Evolutionary conservation across 2,329 filamentous ascomycete species (phyloP).

Genomic region (Leptoxyphium fumago): DNA sequence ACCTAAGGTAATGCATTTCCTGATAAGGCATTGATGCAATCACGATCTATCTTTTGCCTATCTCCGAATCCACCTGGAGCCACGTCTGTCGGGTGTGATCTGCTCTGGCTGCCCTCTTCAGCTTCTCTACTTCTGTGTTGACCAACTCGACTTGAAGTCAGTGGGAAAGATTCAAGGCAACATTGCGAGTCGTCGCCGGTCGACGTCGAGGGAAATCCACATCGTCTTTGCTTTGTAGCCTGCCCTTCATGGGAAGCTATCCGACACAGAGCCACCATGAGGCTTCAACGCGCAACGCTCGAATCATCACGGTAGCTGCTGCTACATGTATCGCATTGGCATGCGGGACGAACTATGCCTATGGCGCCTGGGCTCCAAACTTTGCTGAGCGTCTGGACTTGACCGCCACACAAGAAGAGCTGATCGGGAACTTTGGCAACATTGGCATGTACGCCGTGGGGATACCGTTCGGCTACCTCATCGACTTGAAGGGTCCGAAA

Average conservation of each 20-base stretch:
- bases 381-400: slow-evolving; percentile 77
- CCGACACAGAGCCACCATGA: slow-evolving; percentile 18
- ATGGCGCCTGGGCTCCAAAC: slow-evolving; percentile 94
- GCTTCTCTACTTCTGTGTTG: too few species aligned
- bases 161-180: too few species aligned
- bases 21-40: too few species aligned
- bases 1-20: too few species aligned
- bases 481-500: slow-evolving; percentile 69
- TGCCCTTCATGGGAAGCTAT: not conserved
- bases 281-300: slow-evolving; percentile 43
- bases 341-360: slow-evolving; percentile 83
- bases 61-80: too few species aligned
- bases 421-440: slow-evolving; percentile 69
- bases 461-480: slow-evolving; percentile 74
- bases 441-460: slow-evolving; percentile 89
- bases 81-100: too few species aligned
- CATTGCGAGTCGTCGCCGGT: too few species aligned
- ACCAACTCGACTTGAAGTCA: too few species aligned
- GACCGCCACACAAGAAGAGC: slow-evolving; percentile 81
- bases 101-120: too few species aligned
- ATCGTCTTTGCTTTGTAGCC: not conserved
- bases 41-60: too few species aligned
- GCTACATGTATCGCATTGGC: slow-evolving; percentile 74
- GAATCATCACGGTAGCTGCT: slow-evolving; percentile 69
- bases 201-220: too few species aligned